These are phyloP conservation scores for Fonsecaea erecta DNA, from an alignment of 2,329 filamentous ascomycete genomes.

Conservation along the genomic window DNA sequence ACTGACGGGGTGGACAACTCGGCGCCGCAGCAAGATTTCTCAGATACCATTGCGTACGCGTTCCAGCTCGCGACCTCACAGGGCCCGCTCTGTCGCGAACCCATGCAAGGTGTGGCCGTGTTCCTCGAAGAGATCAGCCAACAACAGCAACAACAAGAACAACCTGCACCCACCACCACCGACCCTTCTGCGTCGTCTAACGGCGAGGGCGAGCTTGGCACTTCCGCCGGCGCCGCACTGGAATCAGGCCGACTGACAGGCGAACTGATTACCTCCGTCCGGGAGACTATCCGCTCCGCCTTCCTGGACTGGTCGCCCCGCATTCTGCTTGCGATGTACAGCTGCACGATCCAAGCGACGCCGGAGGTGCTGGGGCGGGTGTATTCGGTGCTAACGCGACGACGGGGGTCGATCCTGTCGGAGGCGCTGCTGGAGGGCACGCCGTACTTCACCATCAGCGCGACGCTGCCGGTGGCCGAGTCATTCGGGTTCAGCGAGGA, in stretches of 20 bases:
- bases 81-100: constrained; percentile 89
- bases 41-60: constrained; percentile 88
- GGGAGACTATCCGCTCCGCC: constrained; percentile 78
- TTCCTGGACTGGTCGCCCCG: constrained; percentile 96
- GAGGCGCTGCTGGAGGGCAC: constrained; percentile 94
- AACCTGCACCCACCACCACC: background rate
- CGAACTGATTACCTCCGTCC: constrained; percentile 88
- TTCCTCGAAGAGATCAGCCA: constrained; percentile 81
- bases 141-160: background rate
- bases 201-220: constrained; percentile 44
- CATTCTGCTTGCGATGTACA: constrained; percentile 97
- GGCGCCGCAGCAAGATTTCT: constrained; percentile 67
- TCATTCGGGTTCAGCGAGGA: constrained; percentile 96
- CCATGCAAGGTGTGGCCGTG: constrained; percentile 89
- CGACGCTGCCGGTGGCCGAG: constrained; percentile 86
- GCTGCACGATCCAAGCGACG: constrained; percentile 90
- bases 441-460: constrained; percentile 92
- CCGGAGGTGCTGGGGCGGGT: constrained; percentile 93
- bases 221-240: constrained; percentile 44
- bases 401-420: constrained; percentile 83
- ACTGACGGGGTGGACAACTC: constrained; percentile 43
- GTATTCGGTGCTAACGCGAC: constrained; percentile 95
- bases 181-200: constrained; percentile 48
- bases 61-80: constrained; percentile 91
- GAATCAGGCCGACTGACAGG: constrained; percentile 83